phyloP scores from a whole-genome alignment of 371 early-diverging fungal species.

The Rhizopus arrhizus region DNA sequence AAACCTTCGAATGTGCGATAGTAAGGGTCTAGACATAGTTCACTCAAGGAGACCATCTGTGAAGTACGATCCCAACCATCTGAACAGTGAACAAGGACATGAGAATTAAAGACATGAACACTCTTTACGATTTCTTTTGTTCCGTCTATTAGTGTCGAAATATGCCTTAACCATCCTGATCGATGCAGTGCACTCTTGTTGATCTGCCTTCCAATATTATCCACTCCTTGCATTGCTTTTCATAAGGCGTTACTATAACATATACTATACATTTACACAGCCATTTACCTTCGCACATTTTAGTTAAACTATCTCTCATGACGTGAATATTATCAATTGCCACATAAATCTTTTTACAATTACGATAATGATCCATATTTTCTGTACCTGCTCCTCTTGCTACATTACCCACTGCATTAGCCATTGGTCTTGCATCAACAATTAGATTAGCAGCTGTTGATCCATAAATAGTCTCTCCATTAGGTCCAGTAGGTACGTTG shows the following conservation, averaged over 20 bases:
- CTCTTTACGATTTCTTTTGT: slow-evolving; percentile 79
- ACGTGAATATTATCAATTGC: slow-evolving; percentile 98
- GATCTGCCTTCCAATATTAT: slow-evolving; percentile 50
- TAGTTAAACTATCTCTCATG: slow-evolving; percentile 86
- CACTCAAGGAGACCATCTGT: slow-evolving; percentile 86
- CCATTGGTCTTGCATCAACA: slow-evolving; percentile 92
- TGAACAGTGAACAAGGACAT: slow-evolving; percentile 97
- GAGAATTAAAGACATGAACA: slow-evolving; percentile 73
- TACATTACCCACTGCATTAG: slow-evolving; percentile 91
- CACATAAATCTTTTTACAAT: slow-evolving; percentile 82
- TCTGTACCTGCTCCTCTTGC: slow-evolving; percentile 96
- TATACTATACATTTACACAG: not conserved
- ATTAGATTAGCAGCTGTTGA: slow-evolving; percentile 76
- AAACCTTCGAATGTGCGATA: slow-evolving; percentile 93
- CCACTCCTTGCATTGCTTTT: slow-evolving; percentile 59
- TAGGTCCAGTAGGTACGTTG: slow-evolving; percentile 47
- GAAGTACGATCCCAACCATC: slow-evolving; percentile 99
- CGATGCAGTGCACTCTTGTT: slow-evolving; percentile 56
- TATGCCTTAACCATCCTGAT: slow-evolving; percentile 90
- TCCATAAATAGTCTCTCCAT: slow-evolving; percentile 50
- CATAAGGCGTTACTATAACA: not conserved
- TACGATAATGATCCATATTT: slow-evolving; percentile 88
- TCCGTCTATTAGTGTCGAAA: slow-evolving; percentile 81
- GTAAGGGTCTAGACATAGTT: slow-evolving; percentile 91
- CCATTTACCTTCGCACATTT: slow-evolving; percentile 76